Evolutionary conservation across 148 eudicot species (phyloP).

Genomic region (Selenicereus undatus): DNA sequence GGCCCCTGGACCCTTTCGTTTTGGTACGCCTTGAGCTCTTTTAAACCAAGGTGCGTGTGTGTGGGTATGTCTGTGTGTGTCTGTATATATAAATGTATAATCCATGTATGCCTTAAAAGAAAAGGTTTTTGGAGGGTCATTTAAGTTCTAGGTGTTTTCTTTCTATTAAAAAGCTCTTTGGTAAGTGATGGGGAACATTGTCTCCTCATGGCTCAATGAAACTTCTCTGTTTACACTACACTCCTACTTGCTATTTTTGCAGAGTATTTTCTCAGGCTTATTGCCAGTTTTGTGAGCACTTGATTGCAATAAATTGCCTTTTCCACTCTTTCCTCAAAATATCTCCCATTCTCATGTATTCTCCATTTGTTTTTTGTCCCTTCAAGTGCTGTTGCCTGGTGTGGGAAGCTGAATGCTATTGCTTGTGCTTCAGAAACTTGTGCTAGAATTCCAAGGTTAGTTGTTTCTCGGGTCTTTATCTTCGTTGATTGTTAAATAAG

Average conservation of each 20-base stretch:
- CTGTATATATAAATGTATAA: no score
- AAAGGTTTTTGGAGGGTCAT: no score
- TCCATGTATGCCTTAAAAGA: no score
- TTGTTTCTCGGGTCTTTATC: not conserved
- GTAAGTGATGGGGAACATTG: not conserved
- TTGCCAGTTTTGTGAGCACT: not conserved
- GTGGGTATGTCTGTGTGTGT: no score
- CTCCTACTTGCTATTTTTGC: not conserved
- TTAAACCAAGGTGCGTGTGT: no score
- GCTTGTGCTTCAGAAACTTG: constrained; percentile 99
- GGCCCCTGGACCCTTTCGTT: no score
- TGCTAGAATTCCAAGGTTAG: constrained; percentile 98
- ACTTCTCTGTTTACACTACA: not conserved
- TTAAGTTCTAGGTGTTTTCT: no score
- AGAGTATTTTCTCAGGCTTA: not conserved
- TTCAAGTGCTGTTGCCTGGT: constrained; percentile 96
- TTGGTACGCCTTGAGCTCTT: no score
- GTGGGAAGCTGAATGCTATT: constrained; percentile 93
- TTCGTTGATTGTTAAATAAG: not conserved
- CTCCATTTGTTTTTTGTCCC: constrained; percentile 9
- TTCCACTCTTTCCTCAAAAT: not conserved
- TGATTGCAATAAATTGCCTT: not conserved
- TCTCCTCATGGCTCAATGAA: not conserved
- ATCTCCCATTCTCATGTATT: not conserved
- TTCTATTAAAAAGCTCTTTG: not conserved